phyloP scores from a whole-genome alignment of 805 yeast genomes.

The Wickerhamiella bombiphila region DNA sequence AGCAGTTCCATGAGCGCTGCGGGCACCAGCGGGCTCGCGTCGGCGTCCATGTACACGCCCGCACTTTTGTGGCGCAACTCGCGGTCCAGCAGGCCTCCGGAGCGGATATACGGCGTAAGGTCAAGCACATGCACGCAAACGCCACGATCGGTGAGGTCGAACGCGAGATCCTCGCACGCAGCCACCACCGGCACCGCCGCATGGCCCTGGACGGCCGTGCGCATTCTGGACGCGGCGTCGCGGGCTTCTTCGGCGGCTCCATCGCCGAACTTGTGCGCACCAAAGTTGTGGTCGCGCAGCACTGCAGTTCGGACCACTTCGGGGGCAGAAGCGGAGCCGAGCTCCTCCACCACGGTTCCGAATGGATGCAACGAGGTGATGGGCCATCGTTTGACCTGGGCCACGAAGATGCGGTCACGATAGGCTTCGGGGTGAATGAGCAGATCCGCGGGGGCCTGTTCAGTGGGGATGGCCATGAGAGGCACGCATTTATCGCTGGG shows the following conservation, averaged over 20 bases:
- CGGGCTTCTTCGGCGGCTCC: constrained; percentile 30
- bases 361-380: constrained; percentile 96
- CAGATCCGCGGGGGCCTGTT: constrained; percentile 92
- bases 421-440: constrained; percentile 82
- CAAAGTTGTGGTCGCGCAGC: constrained; percentile 47
- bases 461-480: constrained; percentile 94
- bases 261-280: constrained; percentile 28
- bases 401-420: constrained; percentile 71
- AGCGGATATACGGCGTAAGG: constrained; percentile 53
- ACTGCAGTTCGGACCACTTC: constrained; percentile 77
- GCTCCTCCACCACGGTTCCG: constrained; percentile 77
- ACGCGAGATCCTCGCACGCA: constrained; percentile 9
- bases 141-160: constrained; percentile 31
- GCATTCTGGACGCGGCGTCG: constrained; percentile 14
- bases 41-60: constrained; percentile 61
- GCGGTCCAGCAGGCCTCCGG: constrained; percentile 66
- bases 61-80: constrained; percentile 84
- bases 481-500: constrained; percentile 98
- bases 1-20: constrained; percentile 27
- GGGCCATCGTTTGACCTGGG: constrained; percentile 97
- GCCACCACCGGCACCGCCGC: constrained; percentile 4
- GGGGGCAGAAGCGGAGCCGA: constrained; percentile 68
- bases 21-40: constrained; percentile 49
- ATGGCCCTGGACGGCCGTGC: constrained; percentile 2
- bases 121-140: constrained; percentile 78